Conservation (phyloP, 495 filamentous ascomycete species). For the Aspergillus asperescens region DNA sequence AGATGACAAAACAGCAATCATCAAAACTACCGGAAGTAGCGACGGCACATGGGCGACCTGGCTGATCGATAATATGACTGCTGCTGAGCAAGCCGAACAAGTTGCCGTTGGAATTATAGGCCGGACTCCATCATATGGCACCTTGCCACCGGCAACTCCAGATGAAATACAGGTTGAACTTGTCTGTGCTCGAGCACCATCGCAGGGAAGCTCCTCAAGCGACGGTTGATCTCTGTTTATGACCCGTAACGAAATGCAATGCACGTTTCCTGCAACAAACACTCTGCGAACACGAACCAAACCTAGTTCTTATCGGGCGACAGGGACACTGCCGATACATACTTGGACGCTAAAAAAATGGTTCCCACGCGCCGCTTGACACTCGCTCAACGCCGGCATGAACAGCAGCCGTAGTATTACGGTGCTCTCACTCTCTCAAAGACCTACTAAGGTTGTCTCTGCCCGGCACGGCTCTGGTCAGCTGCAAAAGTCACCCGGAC, state of each 20-base stretch:
- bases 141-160: slow-evolving; percentile 18
- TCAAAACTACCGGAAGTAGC: slow-evolving; percentile 30
- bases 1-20: slow-evolving; percentile 23
- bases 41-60: slow-evolving; percentile 37
- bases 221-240: slow-evolving; percentile 8
- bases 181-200: slow-evolving; percentile 37
- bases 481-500: slow-evolving; percentile 2
- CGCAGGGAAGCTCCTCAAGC: slow-evolving; percentile 11
- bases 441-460: neutral
- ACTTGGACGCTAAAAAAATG: neutral
- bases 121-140: slow-evolving; percentile 32
- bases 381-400: neutral
- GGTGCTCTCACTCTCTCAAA: neutral
- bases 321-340: neutral
- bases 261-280: neutral
- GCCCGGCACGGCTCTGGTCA: neutral
- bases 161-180: slow-evolving; percentile 38
- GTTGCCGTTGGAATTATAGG: slow-evolving; percentile 41
- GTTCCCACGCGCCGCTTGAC: neutral
- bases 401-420: neutral
- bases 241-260: neutral
- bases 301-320: neutral
- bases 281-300: neutral
- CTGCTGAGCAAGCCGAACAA: slow-evolving; percentile 33
- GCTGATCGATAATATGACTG: slow-evolving; percentile 37